Conservation (phyloP, 768 basidiomycete species). For the Suillus occidentalis region DNA sequence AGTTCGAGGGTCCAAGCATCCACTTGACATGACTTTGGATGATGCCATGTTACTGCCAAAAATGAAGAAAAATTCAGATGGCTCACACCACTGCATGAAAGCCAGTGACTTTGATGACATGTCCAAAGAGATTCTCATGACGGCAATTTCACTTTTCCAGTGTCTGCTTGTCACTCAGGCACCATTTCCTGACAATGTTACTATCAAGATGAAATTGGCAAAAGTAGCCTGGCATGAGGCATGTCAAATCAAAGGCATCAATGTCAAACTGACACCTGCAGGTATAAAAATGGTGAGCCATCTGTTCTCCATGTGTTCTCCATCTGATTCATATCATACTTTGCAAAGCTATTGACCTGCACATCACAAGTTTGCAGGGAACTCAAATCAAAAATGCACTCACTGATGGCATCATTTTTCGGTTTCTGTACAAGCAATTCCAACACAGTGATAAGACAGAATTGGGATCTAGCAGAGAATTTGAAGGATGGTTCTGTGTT, state of each 20-base stretch:
- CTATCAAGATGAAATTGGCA: slow-evolving; percentile 5
- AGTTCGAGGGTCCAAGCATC: neutral
- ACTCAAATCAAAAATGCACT: slow-evolving; percentile 9
- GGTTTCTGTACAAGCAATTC: neutral
- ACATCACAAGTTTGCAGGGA: slow-evolving; percentile 12
- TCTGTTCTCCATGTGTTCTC: neutral
- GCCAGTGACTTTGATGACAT: slow-evolving; percentile 20
- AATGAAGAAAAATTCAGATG: neutral
- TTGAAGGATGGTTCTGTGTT: slow-evolving; percentile 9
- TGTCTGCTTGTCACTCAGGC: neutral
- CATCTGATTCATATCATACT: slow-evolving; percentile 1
- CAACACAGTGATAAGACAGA: slow-evolving; percentile 1
- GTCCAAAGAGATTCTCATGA: slow-evolving; percentile 18
- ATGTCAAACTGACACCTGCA: slow-evolving; percentile 2
- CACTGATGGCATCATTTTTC: slow-evolving; percentile 3
- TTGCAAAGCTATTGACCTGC: neutral
- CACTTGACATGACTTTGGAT: neutral
- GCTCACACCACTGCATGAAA: neutral
- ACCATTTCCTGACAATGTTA: slow-evolving; percentile 19
- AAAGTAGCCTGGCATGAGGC: slow-evolving; percentile 5
- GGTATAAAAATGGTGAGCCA: neutral
- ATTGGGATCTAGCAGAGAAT: slow-evolving; percentile 4
- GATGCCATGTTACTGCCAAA: neutral
- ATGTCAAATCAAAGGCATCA: slow-evolving; percentile 7
- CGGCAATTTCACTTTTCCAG: slow-evolving; percentile 13